Base-by-base conservation (phyloP, 2,329 filamentous ascomycete species). In the Amphichorda felina region DNA sequence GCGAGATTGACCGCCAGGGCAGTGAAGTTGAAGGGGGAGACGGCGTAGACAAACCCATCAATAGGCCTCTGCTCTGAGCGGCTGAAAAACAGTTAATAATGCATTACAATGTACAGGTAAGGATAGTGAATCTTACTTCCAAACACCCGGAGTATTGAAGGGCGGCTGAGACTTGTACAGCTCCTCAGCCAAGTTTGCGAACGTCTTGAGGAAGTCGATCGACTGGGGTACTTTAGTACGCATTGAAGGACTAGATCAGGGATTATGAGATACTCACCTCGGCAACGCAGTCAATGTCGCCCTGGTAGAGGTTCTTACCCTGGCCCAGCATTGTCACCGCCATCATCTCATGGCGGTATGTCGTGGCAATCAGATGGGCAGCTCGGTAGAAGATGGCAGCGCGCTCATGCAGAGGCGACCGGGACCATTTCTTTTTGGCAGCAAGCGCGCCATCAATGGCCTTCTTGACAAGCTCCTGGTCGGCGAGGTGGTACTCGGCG, bases 11-110 rank as follows among this genome's bases (percentile, higher is more conserved):
- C 60, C 8, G 52, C 59, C 14, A 63, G 49, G 1, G 59, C 59
- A 0, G 59, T 61, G 37, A 63, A 63, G 47, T 63, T 63, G 46
- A 63, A 63, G 4, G 59, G 59, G 0, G 57, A 54, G 4, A 63
- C 44, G 13, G 59, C 51, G 31, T 61, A 61, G 10, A 63, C 57
- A 38, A 63, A 63, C 1, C 60, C 60, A 35, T 63, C 59, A 0
- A 63, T 46, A 0, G 59, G 58, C 0, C 59, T 45, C 36, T 53
- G 56, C 11, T 62, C 59, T 2, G 49, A 43, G 5, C 48, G 48
- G 21, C n/a, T n/a, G n/a, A n/a, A n/a, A n/a, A n/a, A n/a, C n/a
- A n/a, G n/a, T n/a, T n/a, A n/a, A n/a, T n/a, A n/a, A n/a, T n/a
- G n/a, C n/a, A n/a, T n/a, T n/a, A n/a, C n/a, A n/a, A n/a, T n/a